Conservation (phyloP, 2,329 filamentous ascomycete genomes). For the Emericellopsis cladophorae region DNA sequence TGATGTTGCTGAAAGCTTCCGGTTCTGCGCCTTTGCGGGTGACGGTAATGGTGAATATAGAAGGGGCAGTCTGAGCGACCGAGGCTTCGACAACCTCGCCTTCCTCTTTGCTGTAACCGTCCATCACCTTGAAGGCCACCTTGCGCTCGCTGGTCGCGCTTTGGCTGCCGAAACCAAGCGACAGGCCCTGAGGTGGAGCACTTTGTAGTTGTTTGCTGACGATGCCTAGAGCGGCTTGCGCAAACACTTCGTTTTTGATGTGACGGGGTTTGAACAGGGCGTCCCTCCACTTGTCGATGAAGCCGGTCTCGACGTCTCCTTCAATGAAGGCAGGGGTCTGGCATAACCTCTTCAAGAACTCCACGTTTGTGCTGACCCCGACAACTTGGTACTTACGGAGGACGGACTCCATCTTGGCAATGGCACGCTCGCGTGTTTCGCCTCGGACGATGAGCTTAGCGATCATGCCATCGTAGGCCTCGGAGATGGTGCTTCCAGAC, state of each 20-base stretch:
- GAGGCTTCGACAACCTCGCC: conserved; percentile 46
- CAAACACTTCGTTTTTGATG: conserved; percentile 61
- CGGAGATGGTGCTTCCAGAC: conserved; percentile 81
- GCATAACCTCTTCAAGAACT: conserved; percentile 86
- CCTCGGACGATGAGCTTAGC: conserved; percentile 92
- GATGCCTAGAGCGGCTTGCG: conserved; percentile 75
- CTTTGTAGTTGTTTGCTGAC: conserved; percentile 33
- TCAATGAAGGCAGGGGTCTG: conserved; percentile 68
- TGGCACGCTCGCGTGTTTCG: conserved; percentile 62
- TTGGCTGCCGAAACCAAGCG: conserved; percentile 40
- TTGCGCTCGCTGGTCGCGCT: conserved; percentile 28
- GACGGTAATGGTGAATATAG: conserved; percentile 33
- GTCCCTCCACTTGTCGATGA: conserved; percentile 77
- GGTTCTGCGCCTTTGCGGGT: conserved; percentile 26
- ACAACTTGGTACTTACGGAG: conserved; percentile 86
- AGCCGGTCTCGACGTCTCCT: conserved; percentile 89
- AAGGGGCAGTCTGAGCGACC: conserved; percentile 32
- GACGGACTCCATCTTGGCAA: conserved; percentile 70
- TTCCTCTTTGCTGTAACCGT: conserved; percentile 50
- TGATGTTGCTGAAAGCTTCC: conserved; percentile 30
- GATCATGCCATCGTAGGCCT: conserved; percentile 98
- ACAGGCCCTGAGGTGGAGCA: conserved; percentile 30
- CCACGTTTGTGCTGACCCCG: conserved; percentile 87
- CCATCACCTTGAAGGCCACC: conserved; percentile 41
- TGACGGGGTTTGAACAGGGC: conserved; percentile 59